phyloP scores from a whole-genome alignment of 441 rosid genomes.

The Pelargonium australe region DNA sequence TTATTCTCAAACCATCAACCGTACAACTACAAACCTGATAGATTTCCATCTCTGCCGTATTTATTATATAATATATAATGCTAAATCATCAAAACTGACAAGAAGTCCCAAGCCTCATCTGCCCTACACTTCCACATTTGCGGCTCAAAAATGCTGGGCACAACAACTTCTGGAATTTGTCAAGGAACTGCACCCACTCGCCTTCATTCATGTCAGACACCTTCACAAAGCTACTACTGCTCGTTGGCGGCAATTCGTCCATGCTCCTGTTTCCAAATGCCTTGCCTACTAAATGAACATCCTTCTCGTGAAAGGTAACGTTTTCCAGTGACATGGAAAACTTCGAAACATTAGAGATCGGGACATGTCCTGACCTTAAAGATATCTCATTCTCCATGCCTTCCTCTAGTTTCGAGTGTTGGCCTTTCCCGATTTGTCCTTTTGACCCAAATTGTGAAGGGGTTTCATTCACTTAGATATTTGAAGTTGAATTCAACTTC shows the following conservation, averaged over 20 bases:
- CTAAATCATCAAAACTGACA: slow-evolving; percentile 31
- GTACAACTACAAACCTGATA: background rate
- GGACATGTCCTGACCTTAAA: slow-evolving; percentile 9
- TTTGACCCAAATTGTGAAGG: background rate
- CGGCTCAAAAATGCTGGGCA: slow-evolving; percentile 23
- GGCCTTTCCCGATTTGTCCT: slow-evolving; percentile 13
- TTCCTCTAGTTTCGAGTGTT: slow-evolving; percentile 31
- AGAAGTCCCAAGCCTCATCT: slow-evolving; percentile 40
- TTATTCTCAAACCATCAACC: background rate
- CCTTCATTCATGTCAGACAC: slow-evolving; percentile 33
- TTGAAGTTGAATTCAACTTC: slow-evolving; percentile 9
- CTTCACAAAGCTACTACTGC: slow-evolving; percentile 29
- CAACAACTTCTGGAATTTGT: slow-evolving; percentile 30
- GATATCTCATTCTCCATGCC: slow-evolving; percentile 1
- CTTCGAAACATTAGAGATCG: slow-evolving; percentile 15
- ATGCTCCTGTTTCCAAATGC: slow-evolving; percentile 32
- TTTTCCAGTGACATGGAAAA: slow-evolving; percentile 18
- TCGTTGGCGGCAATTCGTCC: slow-evolving; percentile 25
- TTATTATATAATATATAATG: slow-evolving; percentile 1
- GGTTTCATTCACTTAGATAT: too few relatives aligned
- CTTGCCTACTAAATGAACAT: slow-evolving; percentile 24
- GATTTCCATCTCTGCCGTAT: background rate
- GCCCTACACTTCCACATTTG: slow-evolving; percentile 23
- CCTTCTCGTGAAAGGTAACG: slow-evolving; percentile 20
- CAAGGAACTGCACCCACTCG: slow-evolving; percentile 35